phyloP scores from a whole-genome alignment of 2,329 filamentous ascomycete genomes.

The Xylaria sp. region DNA sequence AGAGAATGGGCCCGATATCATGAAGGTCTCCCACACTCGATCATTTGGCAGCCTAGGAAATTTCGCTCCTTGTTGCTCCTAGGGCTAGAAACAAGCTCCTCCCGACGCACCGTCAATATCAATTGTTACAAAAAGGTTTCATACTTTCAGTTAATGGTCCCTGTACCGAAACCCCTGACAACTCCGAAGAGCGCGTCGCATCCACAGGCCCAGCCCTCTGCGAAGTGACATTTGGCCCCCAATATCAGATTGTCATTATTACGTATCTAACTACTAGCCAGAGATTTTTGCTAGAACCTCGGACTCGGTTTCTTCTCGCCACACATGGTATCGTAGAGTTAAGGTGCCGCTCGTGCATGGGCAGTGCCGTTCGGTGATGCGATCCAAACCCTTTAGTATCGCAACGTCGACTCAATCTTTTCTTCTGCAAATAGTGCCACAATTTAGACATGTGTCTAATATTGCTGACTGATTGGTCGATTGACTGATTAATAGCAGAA shows the following conservation, averaged over 20 bases:
- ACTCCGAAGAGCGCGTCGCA: constrained; percentile 1
- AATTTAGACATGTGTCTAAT: background rate
- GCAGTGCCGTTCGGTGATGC: constrained; percentile 18
- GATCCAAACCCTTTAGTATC: background rate
- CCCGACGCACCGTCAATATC: constrained; percentile 22
- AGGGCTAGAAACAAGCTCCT: background rate
- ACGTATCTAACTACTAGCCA: background rate
- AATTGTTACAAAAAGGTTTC: constrained; percentile 32
- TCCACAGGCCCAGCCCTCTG: background rate
- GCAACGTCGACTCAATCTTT: constrained; percentile 20
- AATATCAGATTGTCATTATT: constrained; percentile 4
- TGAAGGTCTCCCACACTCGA: background rate
- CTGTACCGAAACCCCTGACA: constrained; percentile 18
- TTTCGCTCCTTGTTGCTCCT: background rate
- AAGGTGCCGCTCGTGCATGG: constrained; percentile 27
- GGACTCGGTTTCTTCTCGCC: background rate
- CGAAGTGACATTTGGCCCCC: constrained; percentile 2
- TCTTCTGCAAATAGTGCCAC: background rate
- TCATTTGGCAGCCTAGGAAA: background rate
- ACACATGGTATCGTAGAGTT: constrained; percentile 30
- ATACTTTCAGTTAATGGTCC: constrained; percentile 7
- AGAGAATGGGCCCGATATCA: background rate
- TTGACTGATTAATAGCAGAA: background rate
- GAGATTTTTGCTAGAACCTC: constrained; percentile 5
- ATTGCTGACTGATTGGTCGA: background rate